Evolutionary conservation across 768 basidiomycete genomes (phyloP).

Genomic region (Lactarius indigo): DNA sequence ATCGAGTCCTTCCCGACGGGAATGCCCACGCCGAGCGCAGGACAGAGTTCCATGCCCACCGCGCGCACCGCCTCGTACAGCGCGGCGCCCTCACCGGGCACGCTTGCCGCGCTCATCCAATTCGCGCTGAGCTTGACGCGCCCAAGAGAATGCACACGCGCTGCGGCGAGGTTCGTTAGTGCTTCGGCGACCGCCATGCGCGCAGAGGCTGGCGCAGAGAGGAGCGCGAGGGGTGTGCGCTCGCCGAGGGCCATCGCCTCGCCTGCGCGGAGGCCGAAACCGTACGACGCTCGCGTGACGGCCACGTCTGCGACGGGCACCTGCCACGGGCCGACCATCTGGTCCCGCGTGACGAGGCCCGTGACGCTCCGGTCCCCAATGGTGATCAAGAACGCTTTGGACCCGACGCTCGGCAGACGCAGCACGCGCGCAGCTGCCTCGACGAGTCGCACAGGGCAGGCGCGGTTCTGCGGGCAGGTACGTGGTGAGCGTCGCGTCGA

Average conservation of each 20-base stretch:
- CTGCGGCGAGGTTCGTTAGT: conserved; percentile 85
- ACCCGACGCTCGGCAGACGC: conserved; percentile 87
- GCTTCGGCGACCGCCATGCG: conserved; percentile 96
- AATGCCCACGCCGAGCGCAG: conserved; percentile 85
- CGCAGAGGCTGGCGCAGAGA: conserved; percentile 85
- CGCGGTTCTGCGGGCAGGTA: conserved; percentile 53
- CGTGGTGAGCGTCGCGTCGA: conserved; percentile 66
- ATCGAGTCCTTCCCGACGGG: conserved; percentile 99
- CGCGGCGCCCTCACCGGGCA: conserved; percentile 81
- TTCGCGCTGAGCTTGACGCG: conserved; percentile 95
- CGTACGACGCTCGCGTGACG: conserved; percentile 91
- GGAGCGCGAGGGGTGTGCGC: conserved; percentile 86
- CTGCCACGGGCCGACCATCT: conserved; percentile 99
- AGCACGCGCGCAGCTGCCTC: conserved; percentile 79
- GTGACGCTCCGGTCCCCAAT: conserved; percentile 95
- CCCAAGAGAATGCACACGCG: conserved; percentile 63
- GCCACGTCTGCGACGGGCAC: conserved; percentile 97
- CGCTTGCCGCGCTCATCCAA: conserved; percentile 97
- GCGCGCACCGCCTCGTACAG: conserved; percentile 90
- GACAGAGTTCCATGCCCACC: conserved; percentile 91
- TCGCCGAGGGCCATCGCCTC: conserved; percentile 99
- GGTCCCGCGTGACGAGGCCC: conserved; percentile 91
- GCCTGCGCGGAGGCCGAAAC: conserved; percentile 77
- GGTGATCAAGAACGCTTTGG: conserved; percentile 97
- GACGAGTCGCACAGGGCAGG: conserved; percentile 48